Base-by-base conservation (phyloP, 1,139 yeast species). In the Lodderomyces orthopsilosis region DNA sequence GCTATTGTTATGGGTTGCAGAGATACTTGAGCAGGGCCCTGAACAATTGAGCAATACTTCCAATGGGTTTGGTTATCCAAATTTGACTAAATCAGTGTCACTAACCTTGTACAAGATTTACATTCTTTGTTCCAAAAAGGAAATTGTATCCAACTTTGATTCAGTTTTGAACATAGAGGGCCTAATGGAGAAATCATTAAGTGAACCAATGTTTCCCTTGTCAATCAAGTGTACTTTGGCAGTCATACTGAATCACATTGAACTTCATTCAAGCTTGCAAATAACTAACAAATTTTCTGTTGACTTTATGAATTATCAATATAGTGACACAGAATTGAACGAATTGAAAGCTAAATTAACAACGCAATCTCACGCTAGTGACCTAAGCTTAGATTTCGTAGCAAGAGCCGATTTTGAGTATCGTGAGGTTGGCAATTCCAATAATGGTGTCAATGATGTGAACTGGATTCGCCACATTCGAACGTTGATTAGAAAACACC, bases 1-100 rank as follows among this genome's bases (percentile, higher is more conserved):
- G 32, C 47, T 69, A 3, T 42, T 63, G 19, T 57, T 52, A 9
- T 69, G 74, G 70, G 55, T 69, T 3, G 49, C 59, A n/a, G 65
- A 51, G 3, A 47, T 51, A 39, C 30, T 47, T 13, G 28, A 33
- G 10, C 45, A 41, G 17, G 41, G 40, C 30, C 44, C 41, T 23
- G 33, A 32, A 17, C 23, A 24, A 24, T 33, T 41, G 35, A 17
- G 23, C 28, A 14, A 13, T 4, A 35, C 21, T 23, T 35, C 38
- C 1, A 41, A 48, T 8, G 41, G 38, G 23, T 36, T 40, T 27
- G 45, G 46, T 15, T 43, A 44, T 21, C 28, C 38, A 4, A 43
- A 40, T 36, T 49, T 63, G 37, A 47, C 54, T 36, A 53, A 55
- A 10, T 44, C 69, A 0, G 45, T 64, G 1, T 44, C 61, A 21